Base-by-base conservation (phyloP, 768 basidiomycete genomes). In the Serendipita sp. region DNA sequence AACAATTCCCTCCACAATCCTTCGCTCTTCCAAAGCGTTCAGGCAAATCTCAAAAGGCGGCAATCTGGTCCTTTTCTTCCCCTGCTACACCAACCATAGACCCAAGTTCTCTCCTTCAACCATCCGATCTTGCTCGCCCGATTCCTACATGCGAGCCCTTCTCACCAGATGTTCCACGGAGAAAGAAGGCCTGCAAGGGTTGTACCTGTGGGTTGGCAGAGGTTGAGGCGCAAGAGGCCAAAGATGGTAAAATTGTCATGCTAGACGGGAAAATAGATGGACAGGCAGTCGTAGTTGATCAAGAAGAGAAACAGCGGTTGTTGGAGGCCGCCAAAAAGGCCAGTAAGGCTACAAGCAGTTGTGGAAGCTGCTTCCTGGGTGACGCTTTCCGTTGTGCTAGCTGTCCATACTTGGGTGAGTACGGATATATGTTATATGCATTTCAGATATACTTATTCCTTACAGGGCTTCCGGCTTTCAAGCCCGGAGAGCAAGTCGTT, bases 131-230 rank as follows among this genome's bases (percentile, higher is more conserved):
- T 65, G 79, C 78, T 37, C 84, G 91, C 2, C 93, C 92, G 0
- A 80, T 81, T 38, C 86, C 87, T 32, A 80, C 82, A 3, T 91
- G 89, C 68, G 89, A 88, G 71, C 89, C 89, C 15, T 75, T 81
- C 18, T 65, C 60, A 4, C 18, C n/a, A 18, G 72, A 74, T 28
- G 79, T 78, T 15, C 81, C 84, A n/a, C 79, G 87, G 68, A 78
- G 88, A 69, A 92, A 88, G 79, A 87, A 85, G 73, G 95, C 96
- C 34, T 99, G 96, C 81, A 98, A 97, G 78, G 84, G 83, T 72
- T 99, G 96, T 75, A 83, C 91, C 1, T 99, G 96, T 71, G 96
- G 96, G n/a, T 80, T 99, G 65, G 86, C 89, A n/a, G 96, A 98
- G 78, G 72, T 95, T 16, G 92, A 96, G 74, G 88, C 84, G 64